Evolutionary conservation across 805 yeast species (phyloP).

Genomic region (Starmera dryadoides): DNA sequence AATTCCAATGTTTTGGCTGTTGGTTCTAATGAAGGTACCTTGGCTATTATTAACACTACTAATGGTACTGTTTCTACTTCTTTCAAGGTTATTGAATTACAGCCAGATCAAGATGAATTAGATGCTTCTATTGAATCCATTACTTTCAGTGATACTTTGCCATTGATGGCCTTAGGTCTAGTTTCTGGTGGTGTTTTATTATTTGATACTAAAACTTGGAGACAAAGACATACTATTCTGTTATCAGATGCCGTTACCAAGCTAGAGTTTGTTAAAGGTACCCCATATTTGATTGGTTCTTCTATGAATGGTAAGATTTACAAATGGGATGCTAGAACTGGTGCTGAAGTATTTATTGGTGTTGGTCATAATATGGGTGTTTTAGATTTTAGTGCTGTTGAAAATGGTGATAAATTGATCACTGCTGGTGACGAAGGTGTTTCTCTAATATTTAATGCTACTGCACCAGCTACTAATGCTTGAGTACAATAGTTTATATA

Average conservation of each 20-base stretch:
- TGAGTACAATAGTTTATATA: not conserved
- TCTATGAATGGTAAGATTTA: conserved; percentile 82
- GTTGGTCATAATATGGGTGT: conserved; percentile 94
- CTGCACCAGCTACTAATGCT: not conserved
- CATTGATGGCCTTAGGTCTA: conserved; percentile 77
- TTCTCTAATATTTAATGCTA: conserved; percentile 56
- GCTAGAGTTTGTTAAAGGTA: conserved; percentile 51
- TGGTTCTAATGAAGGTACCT: conserved; percentile 84
- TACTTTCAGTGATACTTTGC: conserved; percentile 62
- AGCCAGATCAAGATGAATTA: conserved; percentile 46
- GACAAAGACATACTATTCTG: conserved; percentile 62
- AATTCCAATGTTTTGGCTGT: conserved; percentile 55
- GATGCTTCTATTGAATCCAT: conserved; percentile 76
- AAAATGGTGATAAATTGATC: conserved; percentile 59
- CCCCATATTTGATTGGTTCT: conserved; percentile 59
- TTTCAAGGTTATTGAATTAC: conserved; percentile 56
- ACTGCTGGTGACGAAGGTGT: conserved; percentile 99
- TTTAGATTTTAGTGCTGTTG: conserved; percentile 70
- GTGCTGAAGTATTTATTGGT: conserved; percentile 68
- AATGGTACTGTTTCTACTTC: conserved; percentile 64
- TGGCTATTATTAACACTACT: conserved; percentile 70
- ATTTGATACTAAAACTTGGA: conserved; percentile 83
- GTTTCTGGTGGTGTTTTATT: conserved; percentile 84
- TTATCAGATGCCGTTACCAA: conserved; percentile 83
- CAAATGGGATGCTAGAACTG: conserved; percentile 86